Base-by-base conservation (phyloP, 345 rosid species). In the Linum tenue region DNA sequence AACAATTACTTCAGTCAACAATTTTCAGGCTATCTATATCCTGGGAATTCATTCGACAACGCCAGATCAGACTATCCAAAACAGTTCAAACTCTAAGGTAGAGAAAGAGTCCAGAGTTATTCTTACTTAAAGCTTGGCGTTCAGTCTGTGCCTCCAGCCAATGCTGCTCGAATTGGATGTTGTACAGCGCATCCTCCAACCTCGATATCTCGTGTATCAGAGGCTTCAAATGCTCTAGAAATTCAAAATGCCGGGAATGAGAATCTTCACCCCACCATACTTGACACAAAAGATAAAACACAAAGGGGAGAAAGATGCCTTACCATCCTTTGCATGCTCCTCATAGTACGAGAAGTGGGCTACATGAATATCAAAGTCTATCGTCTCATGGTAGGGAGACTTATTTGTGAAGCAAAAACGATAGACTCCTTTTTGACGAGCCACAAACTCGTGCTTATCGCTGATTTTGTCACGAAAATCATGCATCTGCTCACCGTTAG, bases 71-170 rank as follows among this genome's bases (percentile, higher is more conserved):
- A 9, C 63, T 67, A 7, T 41, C 51, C 31, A 43, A 0, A 10
- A 51, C 37, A 58, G 31, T 22, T 22, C 31, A 22, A 22, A 22
- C 31, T 22, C 38, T 43, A 10, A 61, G 39, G 16, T 7, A 17
- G 31, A 3, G 10, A 12, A 36, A 50, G 11, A 55, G 51, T 14
- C 40, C 5, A 40, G 66, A 7, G 3, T 40, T 22, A 35, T 39
- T 60, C 55, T 59, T 75, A 85, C 95, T 79, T 67, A 82, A 71
- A 39, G 87, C 84, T 75, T 87, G 95, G 57, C 87, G 95, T 67
- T 87, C 88, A n/a, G 90, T 85, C 78, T 87, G 87, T 50, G 89
- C 88, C 76, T 80, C 85, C 7, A 87, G 80, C 90, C 90, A 87
- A 66, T 87, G 95, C 76, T 83, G 90, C 66, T 85, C 95, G 1